Percentiles rank a stretch among this genome's conserved stretches.
phyloP scores from a whole-genome alignment of 768 basidiomycete genomes.

The Nidularia sp. region DNA sequence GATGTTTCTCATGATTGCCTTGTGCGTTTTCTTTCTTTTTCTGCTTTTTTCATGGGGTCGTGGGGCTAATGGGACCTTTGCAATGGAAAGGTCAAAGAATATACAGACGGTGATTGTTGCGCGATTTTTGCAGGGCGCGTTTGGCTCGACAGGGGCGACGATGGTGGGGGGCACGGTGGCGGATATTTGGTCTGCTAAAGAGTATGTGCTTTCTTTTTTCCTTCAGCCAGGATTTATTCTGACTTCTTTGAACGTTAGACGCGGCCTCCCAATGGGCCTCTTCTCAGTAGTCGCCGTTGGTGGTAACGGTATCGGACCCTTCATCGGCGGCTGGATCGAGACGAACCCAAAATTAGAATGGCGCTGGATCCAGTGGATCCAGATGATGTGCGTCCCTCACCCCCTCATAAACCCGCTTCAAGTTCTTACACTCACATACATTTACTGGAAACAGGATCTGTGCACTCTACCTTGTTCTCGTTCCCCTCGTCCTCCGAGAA shows the following conservation, averaged over 20 bases:
- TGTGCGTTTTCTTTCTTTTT: conserved; percentile 21
- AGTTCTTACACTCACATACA: neutral
- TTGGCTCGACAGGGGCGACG: conserved; percentile 65
- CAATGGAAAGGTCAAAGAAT: conserved; percentile 30
- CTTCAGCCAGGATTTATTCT: neutral
- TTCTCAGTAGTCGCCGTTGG: conserved; percentile 59
- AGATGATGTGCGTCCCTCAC: conserved; percentile 46
- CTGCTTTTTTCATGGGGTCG: conserved; percentile 20
- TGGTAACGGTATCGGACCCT: conserved; percentile 61
- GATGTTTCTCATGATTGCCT: conserved; percentile 42
- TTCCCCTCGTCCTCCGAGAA: conserved; percentile 60
- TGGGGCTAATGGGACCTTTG: conserved; percentile 11
- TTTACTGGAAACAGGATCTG: conserved; percentile 5
- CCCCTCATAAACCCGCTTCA: conserved; percentile 38
- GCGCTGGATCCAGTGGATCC: conserved; percentile 86
- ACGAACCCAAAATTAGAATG: conserved; percentile 54
- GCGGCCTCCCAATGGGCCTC: conserved; percentile 70
- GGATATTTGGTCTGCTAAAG: conserved; percentile 58
- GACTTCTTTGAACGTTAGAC: conserved; percentile 30
- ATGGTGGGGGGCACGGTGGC: conserved; percentile 70
- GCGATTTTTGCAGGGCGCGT: conserved; percentile 57
- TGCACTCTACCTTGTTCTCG: conserved; percentile 20
- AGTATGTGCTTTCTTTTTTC: conserved; percentile 30
- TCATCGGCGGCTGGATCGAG: conserved; percentile 66
- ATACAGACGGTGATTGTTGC: conserved; percentile 55